Conservation (phyloP, 2,329 filamentous ascomycete genomes). For the Pseudocercospora vitis region DNA sequence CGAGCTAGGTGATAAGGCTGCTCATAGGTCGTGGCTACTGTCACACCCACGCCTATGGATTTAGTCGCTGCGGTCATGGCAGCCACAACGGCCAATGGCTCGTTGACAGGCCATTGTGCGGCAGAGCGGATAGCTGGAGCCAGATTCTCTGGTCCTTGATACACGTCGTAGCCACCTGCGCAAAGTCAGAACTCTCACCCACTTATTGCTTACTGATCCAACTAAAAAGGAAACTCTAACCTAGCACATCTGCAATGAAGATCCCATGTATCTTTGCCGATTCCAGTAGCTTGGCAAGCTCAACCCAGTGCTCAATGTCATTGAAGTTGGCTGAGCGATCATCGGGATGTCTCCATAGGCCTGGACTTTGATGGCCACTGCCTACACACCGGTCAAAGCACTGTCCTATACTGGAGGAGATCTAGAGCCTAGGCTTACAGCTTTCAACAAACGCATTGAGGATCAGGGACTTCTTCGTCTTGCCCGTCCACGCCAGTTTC, state of each 20-base stretch:
- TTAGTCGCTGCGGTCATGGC: conserved; percentile 68
- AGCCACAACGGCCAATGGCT: conserved; percentile 62
- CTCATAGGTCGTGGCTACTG: conserved; percentile 62
- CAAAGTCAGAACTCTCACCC: conserved; percentile 61
- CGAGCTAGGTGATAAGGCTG: conserved; percentile 63
- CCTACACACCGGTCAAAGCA: too few species aligned
- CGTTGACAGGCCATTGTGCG: conserved; percentile 55
- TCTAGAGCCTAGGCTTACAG: too few species aligned
- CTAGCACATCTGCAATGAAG: conserved; percentile 66
- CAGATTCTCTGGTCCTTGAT: conserved; percentile 60
- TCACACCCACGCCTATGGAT: conserved; percentile 62
- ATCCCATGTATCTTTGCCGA: conserved; percentile 62
- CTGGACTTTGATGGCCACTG: conserved; percentile 54
- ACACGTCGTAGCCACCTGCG: conserved; percentile 50
- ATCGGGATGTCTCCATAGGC: conserved; percentile 62
- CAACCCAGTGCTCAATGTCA: conserved; percentile 62
- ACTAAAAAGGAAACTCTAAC: conserved; percentile 39
- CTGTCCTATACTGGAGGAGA: too few species aligned
- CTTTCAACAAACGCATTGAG: conserved; percentile 48
- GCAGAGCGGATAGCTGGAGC: conserved; percentile 45
- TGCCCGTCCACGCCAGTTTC: not conserved
- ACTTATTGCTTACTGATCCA: conserved; percentile 48
- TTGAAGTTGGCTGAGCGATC: conserved; percentile 63
- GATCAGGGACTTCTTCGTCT: conserved; percentile 41
- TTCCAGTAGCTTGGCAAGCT: conserved; percentile 63